Base-by-base conservation (phyloP, 352 stramenopile species). In the Pythium myriotylum region DNA sequence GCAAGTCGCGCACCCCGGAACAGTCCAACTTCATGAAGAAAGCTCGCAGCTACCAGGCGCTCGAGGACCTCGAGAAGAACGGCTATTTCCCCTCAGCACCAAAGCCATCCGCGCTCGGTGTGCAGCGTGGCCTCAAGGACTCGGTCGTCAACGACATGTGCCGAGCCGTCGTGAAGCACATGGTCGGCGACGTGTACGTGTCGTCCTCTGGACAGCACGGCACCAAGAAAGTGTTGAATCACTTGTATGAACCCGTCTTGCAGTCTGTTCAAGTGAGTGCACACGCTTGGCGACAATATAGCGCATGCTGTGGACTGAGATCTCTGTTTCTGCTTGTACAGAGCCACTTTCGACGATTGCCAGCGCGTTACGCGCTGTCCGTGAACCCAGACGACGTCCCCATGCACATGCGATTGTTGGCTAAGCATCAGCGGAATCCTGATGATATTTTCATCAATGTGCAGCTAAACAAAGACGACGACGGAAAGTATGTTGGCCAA, bases 131-230 rank as follows among this genome's bases (percentile, higher is more conserved):
- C 8, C 68, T 94, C 6, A 94, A 93, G 54, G 76, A 94, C 67
- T 94, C 86, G 53, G 86, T 94, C 33, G 81, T 94, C 53, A 92
- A 94, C 69, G 86, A 94, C 51, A 94, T 94, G 86, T 94, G 86
- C 59, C 81, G 81, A 37, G 86, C 86, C 0, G 86, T 94, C 0
- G 86, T 91, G 43, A 95, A 95, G 71, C 86, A 95, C 69, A 95
- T 95, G 84, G 86, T 95, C 26, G 86, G 86, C 24, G 86, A 95
- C 55, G 79, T 92, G 56, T 94, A 94, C 48, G 85, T 93, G 49
- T 83, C 81, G 39, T 84, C 81, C 0, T 88, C 81, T 0, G 77
- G 73, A 0, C 83, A 82, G 2, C 76, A 88, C 24, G 84, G 84
- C 20, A 72, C 78, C 32, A 87, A 86, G 40, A 91, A 91, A 63